These are phyloP conservation scores for Coelastrella sp. DNA, from an alignment of 139 green algal species.

Conservation along the genomic window DNA sequence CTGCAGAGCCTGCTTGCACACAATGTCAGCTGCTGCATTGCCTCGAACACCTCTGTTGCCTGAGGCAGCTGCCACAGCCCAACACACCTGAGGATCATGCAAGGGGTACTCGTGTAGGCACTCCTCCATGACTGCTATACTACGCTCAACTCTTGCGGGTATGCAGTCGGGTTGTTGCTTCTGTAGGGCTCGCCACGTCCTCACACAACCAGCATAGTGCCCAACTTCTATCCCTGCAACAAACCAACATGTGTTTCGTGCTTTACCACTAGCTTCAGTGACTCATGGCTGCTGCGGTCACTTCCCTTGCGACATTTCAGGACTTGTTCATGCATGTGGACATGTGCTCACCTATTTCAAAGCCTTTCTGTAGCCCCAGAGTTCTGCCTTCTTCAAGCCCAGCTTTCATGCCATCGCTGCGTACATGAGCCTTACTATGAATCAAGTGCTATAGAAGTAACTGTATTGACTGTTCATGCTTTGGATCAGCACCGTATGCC, in stretches of 20 bases:
- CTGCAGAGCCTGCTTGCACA: not conserved
- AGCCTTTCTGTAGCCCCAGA: constrained; percentile 82
- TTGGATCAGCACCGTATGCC: constrained; percentile 49
- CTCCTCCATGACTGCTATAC: constrained; percentile 63
- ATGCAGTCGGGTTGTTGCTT: constrained; percentile 36
- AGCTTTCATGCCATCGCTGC: constrained; percentile 61
- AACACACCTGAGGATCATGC: constrained; percentile 10
- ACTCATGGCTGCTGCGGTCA: not conserved
- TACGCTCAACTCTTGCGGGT: constrained; percentile 52
- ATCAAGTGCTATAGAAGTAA: not conserved
- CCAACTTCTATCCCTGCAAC: constrained; percentile 74
- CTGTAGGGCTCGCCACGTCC: constrained; percentile 58
- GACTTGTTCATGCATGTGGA: not conserved
- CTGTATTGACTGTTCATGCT: not conserved
- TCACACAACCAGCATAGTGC: constrained; percentile 73
- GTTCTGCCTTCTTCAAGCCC: constrained; percentile 68
- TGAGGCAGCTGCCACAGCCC: not conserved
- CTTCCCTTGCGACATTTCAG: not conserved
- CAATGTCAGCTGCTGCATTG: not conserved
- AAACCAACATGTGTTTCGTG: not conserved
- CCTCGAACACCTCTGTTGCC: not conserved
- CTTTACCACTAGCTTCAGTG: not conserved
- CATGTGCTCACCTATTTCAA: constrained; percentile 68
- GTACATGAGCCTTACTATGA: not conserved
- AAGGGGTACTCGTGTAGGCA: constrained; percentile 65